Evolutionary conservation across 148 eudicot species (phyloP).

Genomic region (Camellia lanceoleosa): DNA sequence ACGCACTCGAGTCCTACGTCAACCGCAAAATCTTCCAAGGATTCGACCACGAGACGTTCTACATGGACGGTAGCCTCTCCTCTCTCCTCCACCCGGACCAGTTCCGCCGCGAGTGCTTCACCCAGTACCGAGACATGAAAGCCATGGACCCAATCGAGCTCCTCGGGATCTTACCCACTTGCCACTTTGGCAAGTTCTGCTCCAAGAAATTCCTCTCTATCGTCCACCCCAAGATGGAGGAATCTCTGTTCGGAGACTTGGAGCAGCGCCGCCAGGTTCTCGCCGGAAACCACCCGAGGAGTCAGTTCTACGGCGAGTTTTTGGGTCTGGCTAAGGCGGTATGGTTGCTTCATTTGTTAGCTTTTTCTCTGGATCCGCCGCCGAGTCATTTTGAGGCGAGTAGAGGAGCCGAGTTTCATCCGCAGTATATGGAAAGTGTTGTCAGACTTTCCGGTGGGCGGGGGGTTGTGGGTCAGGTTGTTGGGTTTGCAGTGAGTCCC

Average conservation of each 20-base stretch:
- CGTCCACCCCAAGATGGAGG: conserved; percentile 94
- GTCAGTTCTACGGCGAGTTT: conserved; percentile 74
- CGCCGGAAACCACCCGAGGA: conserved; percentile 77
- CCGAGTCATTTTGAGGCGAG: conserved; percentile 96
- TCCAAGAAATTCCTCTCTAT: conserved; percentile 78
- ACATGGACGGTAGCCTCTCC: conserved; percentile 90
- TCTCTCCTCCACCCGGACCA: conserved; percentile 84
- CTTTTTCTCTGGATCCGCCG: conserved; percentile 80
- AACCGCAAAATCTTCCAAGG: conserved; percentile 84
- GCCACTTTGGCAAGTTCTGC: conserved; percentile 80
- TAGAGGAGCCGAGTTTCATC: conserved; percentile 72
- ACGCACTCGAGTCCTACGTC: conserved; percentile 85
- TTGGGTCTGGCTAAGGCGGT: conserved; percentile 76
- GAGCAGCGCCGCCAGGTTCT: conserved; percentile 77
- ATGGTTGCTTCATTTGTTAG: conserved; percentile 92
- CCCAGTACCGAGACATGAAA: conserved; percentile 85
- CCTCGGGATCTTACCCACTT: conserved; percentile 77
- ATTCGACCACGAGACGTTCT: conserved; percentile 96
- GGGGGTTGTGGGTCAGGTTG: conserved; percentile 52
- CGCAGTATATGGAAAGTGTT: conserved; percentile 87
- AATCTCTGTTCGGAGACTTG: conserved; percentile 78
- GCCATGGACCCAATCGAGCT: conserved; percentile 92
- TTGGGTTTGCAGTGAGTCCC: conserved; percentile 83
- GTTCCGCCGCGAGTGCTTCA: conserved; percentile 74
- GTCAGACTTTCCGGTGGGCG: conserved; percentile 50